Base-by-base conservation (phyloP, 495 filamentous ascomycete genomes). In the Saxophila tyrrhenica region DNA sequence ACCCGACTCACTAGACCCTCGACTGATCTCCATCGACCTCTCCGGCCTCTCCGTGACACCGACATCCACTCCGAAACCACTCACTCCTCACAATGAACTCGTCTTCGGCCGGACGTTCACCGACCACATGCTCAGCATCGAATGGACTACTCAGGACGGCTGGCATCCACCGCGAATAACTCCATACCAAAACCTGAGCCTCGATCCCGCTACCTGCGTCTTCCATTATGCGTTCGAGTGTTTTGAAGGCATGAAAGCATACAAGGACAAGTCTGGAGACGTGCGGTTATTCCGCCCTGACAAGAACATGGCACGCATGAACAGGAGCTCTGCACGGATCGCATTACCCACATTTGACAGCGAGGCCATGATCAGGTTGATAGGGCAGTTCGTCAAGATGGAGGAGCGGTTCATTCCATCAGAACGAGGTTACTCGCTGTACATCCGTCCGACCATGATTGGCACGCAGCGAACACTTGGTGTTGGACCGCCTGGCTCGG, bases 161-260 rank as follows among this genome's bases (percentile, higher is more conserved):
- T 98, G 92, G 92, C 76, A 82, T 24, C 66, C 81, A 7, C 86
- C 92, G 42, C 75, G 75, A 15, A 95, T 98, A 62, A 79, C 77
- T 20, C 92, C 92, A 16, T 97, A 98, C 75, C 90, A 96, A 70
- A 95, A 95, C 72, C 86, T 98, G 60, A 87, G 84, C 51, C 81
- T 98, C 52, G 94, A 97, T 69, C 92, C 92, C 23, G 88, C 92
- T 5, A 90, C 89, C 42, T 97, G 90, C 73, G 92, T 96, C 43
- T 90, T 98, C 73, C 92, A 98, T 78, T 98, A 98, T 70, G 92
- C 86, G 39, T 97, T 97, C 65, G 86, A 89, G 67, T 87, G 83
- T 67, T 98, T 98, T 72, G 92, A 98, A 70, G 92, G 92, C 57
- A 94, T 97, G 89, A 98, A 98, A 72, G 94, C 94, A 32, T 97